These are phyloP conservation scores for Quercus lobata DNA, from an alignment of 331 rosid species.

Conservation along the genomic window DNA sequence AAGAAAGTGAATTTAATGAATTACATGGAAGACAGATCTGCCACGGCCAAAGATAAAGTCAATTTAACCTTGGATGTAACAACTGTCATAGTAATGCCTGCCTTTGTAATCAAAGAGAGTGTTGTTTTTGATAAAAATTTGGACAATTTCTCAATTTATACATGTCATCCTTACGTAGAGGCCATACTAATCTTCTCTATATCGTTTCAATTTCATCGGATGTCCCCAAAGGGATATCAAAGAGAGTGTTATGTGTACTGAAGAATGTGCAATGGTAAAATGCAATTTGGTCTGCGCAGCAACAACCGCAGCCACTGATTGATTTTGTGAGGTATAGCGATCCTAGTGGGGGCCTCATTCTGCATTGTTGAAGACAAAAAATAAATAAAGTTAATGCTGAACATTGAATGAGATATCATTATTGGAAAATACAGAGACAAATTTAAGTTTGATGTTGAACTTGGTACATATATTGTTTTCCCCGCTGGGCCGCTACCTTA, in stretches of 20 bases:
- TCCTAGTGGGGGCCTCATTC: constrained; percentile 96
- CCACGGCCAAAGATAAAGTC: constrained; percentile 97
- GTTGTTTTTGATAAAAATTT: constrained; percentile 16
- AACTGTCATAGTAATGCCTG: constrained; percentile 71
- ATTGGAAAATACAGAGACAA: neutral
- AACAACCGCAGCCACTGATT: constrained; percentile 83
- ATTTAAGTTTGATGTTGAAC: neutral
- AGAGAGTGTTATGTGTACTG: constrained; percentile 86
- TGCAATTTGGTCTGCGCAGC: constrained; percentile 72
- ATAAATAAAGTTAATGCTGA: neutral
- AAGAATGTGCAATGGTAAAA: constrained; percentile 88
- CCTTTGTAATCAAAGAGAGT: constrained; percentile 91
- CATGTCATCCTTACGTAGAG: too few species aligned
- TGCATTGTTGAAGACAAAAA: constrained; percentile 7
- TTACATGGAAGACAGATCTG: constrained; percentile 56
- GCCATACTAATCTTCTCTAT: too few species aligned
- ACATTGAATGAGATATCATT: neutral
- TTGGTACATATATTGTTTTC: too few species aligned
- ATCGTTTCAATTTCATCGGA: too few species aligned
- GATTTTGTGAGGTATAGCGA: constrained; percentile 94
- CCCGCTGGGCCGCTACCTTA: too few species aligned
- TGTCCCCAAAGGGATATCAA: constrained; percentile 31
- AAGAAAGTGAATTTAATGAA: too few species aligned
- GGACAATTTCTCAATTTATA: too few species aligned
- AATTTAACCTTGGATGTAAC: constrained; percentile 90